Percentiles rank a stretch among this genome's conserved stretches.
Evolutionary conservation across 2,329 filamentous ascomycete genomes (phyloP).

Genomic region (Fusarium continuum): DNA sequence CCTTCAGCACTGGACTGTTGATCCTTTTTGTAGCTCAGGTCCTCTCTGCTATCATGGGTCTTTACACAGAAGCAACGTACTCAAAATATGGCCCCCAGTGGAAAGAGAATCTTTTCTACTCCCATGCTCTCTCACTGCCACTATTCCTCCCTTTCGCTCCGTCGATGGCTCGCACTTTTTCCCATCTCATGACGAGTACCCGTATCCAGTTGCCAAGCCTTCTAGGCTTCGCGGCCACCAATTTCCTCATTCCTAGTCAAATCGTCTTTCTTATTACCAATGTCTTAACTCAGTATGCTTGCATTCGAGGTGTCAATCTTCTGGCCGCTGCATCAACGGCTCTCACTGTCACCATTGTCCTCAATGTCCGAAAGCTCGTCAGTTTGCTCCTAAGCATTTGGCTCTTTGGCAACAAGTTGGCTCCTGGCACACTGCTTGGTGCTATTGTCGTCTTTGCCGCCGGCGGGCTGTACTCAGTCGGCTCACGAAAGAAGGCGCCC

Average conservation of each 20-base stretch:
- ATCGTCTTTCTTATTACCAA: conserved; percentile 77
- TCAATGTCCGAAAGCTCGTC: conserved; percentile 94
- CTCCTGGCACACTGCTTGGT: conserved; percentile 79
- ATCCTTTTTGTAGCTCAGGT: conserved; percentile 90
- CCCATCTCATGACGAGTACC: conserved; percentile 69
- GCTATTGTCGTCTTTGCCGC: conserved; percentile 88
- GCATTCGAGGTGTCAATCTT: conserved; percentile 96
- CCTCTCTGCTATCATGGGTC: conserved; percentile 90
- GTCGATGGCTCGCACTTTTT: conserved; percentile 71
- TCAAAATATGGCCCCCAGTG: conserved; percentile 85
- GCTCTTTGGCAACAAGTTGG: conserved; percentile 88
- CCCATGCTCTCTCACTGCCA: conserved; percentile 77
- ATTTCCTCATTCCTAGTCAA: conserved; percentile 67
- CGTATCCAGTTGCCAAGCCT: conserved; percentile 55
- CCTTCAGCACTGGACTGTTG: conserved; percentile 71
- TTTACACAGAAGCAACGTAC: conserved; percentile 94
- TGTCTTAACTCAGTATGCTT: conserved; percentile 90
- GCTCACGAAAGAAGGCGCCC: conserved; percentile 53
- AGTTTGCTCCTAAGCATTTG: conserved; percentile 92
- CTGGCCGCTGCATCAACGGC: conserved; percentile 88
- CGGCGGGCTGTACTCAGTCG: conserved; percentile 89
- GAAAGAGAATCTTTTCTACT: conserved; percentile 97
- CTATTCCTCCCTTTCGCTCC: conserved; percentile 78
- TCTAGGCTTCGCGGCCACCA: conserved; percentile 17
- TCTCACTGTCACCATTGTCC: conserved; percentile 92